A percentile compares a stretch with the other conserved stretches of the same genome.
phyloP scores from a whole-genome alignment of 495 filamentous ascomycete genomes.

The Penicillium malachiteum region DNA sequence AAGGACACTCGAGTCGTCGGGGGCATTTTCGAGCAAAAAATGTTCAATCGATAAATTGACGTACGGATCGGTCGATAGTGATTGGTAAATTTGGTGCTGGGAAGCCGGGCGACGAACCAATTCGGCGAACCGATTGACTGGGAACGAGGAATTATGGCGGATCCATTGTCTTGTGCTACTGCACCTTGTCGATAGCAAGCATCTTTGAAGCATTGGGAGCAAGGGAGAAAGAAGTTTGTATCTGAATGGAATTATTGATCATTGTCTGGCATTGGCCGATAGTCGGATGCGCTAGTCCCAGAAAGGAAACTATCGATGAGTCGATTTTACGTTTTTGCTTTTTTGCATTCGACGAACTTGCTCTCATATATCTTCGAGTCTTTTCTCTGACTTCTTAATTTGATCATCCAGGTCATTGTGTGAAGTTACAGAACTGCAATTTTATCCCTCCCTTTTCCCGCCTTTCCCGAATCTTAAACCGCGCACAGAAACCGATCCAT shows the following conservation, averaged over 20 bases:
- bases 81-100: slow-evolving; percentile 75
- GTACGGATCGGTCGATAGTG: slow-evolving; percentile 70
- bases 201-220: slow-evolving; percentile 22
- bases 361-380: neutral
- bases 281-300: slow-evolving; percentile 34
- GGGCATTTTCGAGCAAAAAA: slow-evolving; percentile 72
- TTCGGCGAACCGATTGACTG: slow-evolving; percentile 41
- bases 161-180: slow-evolving; percentile 13
- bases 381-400: neutral
- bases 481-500: neutral
- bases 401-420: neutral
- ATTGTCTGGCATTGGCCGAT: slow-evolving; percentile 20
- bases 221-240: slow-evolving; percentile 4
- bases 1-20: slow-evolving; percentile 67
- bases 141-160: slow-evolving; percentile 37
- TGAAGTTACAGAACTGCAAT: neutral
- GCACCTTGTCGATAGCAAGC: slow-evolving; percentile 10
- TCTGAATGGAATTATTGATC: slow-evolving; percentile 5
- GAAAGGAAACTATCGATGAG: slow-evolving; percentile 29
- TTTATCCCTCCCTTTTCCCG: neutral
- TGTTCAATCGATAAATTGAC: slow-evolving; percentile 96
- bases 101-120: slow-evolving; percentile 39
- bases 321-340: slow-evolving; percentile 23
- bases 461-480: neutral
- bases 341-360: neutral